Evolutionary conservation across 2,329 filamentous ascomycete species (phyloP).

Genomic region (Fusarium zealandicum): DNA sequence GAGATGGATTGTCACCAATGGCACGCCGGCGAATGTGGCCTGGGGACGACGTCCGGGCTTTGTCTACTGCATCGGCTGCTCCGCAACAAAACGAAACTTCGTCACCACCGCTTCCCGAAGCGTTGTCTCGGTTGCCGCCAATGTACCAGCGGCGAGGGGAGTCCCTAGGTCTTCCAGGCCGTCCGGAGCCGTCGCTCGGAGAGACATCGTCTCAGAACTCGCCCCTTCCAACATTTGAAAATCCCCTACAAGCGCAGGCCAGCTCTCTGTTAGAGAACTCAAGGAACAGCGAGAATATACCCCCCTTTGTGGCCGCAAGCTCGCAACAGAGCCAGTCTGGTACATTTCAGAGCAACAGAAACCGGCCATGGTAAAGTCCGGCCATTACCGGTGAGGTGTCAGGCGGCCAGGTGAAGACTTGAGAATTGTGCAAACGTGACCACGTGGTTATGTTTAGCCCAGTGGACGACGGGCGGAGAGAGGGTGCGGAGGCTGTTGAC

Average conservation of each 20-base stretch:
- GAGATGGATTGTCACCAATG: slow-evolving; percentile 9
- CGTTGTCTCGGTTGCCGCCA: slow-evolving; percentile 24
- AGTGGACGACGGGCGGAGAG: not conserved
- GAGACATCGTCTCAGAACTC: not conserved
- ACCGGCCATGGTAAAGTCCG: slow-evolving; percentile 25
- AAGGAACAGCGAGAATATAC: slow-evolving; percentile 12
- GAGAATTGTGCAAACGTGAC: not conserved
- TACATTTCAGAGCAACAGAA: slow-evolving; percentile 15
- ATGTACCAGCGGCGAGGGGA: slow-evolving; percentile 16
- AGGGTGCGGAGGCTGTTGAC: not conserved
- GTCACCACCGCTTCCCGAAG: slow-evolving; percentile 2
- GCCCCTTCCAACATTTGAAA: slow-evolving; percentile 14
- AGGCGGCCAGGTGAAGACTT: not conserved
- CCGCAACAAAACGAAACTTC: slow-evolving; percentile 1
- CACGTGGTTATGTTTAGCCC: not conserved
- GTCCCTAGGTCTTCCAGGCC: not conserved
- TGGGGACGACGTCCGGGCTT: not conserved
- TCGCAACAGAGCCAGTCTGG: not conserved
- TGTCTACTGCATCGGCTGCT: slow-evolving; percentile 1
- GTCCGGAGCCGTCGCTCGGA: not conserved
- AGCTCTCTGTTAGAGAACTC: slow-evolving; percentile 5
- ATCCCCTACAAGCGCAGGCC: slow-evolving; percentile 18
- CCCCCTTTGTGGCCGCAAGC: not conserved
- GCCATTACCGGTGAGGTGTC: not conserved
- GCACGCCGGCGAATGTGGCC: slow-evolving; percentile 17